Evolutionary conservation across 1,284 basidiomycete species (phyloP).

Genomic region (Fistulina hepatica): DNA sequence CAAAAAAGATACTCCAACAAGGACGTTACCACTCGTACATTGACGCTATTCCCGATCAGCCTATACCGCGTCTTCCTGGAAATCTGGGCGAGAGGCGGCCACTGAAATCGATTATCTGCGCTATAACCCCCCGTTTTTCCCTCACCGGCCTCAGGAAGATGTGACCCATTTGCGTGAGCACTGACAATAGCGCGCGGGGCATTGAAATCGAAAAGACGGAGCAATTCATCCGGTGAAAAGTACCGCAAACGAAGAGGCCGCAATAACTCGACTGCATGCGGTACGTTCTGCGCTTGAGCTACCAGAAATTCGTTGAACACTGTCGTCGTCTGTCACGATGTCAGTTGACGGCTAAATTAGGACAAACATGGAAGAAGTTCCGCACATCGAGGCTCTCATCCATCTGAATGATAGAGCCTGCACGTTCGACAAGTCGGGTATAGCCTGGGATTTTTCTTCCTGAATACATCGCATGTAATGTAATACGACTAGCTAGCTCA

Average conservation of each 20-base stretch:
- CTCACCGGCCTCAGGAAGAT: no score
- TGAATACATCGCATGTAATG: no score
- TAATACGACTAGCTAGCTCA: constrained; percentile 17
- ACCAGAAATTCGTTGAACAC: constrained; percentile 49
- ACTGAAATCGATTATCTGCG: constrained; percentile 31
- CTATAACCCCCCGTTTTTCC: no score
- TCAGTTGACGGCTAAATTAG: constrained; percentile 1
- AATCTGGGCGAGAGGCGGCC: constrained; percentile 48
- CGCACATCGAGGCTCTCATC: constrained; percentile 54
- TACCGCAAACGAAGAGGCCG: constrained; percentile 52
- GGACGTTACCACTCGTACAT: constrained; percentile 53
- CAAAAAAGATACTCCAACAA: constrained; percentile 44
- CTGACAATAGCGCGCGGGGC: constrained; percentile 13
- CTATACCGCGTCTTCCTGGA: constrained; percentile 59
- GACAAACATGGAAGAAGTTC: constrained; percentile 13
- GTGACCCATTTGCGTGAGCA: no score
- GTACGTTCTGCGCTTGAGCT: constrained; percentile 26
- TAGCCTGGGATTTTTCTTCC: constrained; percentile 61
- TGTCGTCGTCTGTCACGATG: constrained; percentile 39
- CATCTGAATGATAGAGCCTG: constrained; percentile 65
- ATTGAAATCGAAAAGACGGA: constrained; percentile 56
- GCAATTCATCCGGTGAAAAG: constrained; percentile 58
- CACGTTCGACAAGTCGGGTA: constrained; percentile 60
- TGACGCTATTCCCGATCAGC: constrained; percentile 71
- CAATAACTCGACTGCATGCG: constrained; percentile 41